Evolutionary conservation across 192 early-diverging fungal genomes (phyloP), one percentile per base, ranked within the genome.

Genomic region (Coemansia sp.): DNA sequence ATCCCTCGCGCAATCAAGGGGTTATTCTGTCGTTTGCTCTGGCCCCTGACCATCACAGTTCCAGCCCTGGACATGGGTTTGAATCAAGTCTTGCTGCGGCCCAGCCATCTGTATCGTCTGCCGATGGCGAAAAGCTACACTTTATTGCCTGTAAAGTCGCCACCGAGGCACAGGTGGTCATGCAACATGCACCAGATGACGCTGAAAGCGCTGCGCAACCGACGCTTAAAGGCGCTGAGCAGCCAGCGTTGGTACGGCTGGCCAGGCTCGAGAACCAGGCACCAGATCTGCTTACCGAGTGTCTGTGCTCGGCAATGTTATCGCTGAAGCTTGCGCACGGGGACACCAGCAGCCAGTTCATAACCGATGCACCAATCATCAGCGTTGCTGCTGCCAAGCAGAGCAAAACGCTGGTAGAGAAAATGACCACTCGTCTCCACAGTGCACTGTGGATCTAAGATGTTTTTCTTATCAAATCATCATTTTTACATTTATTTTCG

Each of bases 311-410:
- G 9, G 53, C 72, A 54, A 68, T 71, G 17, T 58, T 64, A 38
- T 68, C 78, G 2, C 31, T 66, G 5, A 68, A 65, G 55, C 34
- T 60, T 14, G 17, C 21, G 12, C 36, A 47, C 5, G 44, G 65
- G 9, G 62, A 58, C 14, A 56, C 57, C 8, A 50, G 54, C 19
- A 72, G 66, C 31, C 56, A 52, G 19, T 80, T 80, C 62, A 60
- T 74, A 10, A 52, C 69, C 22, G 71, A 80, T 6, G 57, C 71
- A 12, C 72, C 78, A 14, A 80, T 80, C 19, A 70, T 80, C 48
- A 74, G 78, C 34, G 71, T 53, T 10, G 64, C 65, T 1, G 40
- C 66, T 8, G 78, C 78, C 22, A 74, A 64, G 62, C 68, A 73
- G 25, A 56, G 53, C 22, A 37, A 59, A 20, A 71, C 60, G 19